Percentiles rank a stretch among this genome's conserved stretches.
These are phyloP conservation scores for Trichosporon sp. DNA, from an alignment of 1,284 basidiomycete genomes.

Conservation along the genomic window DNA sequence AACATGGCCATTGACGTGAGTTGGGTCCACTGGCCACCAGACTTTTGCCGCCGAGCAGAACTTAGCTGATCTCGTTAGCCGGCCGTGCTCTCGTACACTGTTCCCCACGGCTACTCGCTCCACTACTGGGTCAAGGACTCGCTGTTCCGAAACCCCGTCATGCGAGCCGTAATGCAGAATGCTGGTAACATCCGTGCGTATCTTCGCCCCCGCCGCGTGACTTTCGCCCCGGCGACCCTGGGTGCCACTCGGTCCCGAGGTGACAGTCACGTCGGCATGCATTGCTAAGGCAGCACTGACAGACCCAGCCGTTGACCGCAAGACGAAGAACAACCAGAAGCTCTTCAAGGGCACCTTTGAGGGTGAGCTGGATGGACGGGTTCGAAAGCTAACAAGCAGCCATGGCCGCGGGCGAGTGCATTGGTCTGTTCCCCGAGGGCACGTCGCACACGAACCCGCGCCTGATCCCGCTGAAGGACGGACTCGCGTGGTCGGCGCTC, in stretches of 20 bases:
- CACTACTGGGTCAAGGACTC: constrained; percentile 81
- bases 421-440: constrained; percentile 94
- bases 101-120: constrained; percentile 58
- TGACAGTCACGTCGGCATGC: constrained; percentile 1
- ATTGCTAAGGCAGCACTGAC: neutral
- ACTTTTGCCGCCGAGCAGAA: constrained; percentile 23
- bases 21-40: constrained; percentile 27
- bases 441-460: constrained; percentile 74
- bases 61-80: constrained; percentile 40
- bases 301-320: constrained; percentile 77
- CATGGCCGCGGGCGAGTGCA: constrained; percentile 72
- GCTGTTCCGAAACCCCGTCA: constrained; percentile 75
- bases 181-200: constrained; percentile 77
- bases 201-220: neutral
- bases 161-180: constrained; percentile 74
- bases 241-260: neutral
- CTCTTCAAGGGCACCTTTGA: constrained; percentile 91
- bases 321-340: constrained; percentile 82
- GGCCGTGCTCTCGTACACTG: constrained; percentile 50
- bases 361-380: constrained; percentile 35
- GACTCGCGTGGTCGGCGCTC: constrained; percentile 90
- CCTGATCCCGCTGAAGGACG: constrained; percentile 92
- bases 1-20: constrained; percentile 94
- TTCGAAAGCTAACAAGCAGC: constrained; percentile 53
- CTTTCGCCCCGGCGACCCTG: neutral